A percentile compares a stretch with the other conserved stretches of the same genome.
Evolutionary conservation across 164 flowering plant species (phyloP).

Genomic region (Tetrastigma voinierianum): DNA sequence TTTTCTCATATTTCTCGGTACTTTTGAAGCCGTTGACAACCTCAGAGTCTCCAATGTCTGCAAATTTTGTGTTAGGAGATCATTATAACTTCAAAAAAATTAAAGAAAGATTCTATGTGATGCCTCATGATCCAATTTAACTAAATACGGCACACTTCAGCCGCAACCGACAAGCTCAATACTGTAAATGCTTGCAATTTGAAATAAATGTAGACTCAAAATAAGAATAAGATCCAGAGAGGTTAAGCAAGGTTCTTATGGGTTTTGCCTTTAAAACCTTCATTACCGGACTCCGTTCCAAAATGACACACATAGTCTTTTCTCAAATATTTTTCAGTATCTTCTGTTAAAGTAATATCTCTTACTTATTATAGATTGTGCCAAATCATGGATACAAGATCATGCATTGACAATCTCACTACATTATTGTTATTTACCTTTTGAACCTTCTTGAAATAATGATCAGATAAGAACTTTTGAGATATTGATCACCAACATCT

Average conservation of each 20-base stretch:
- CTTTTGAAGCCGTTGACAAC: too few relatives aligned
- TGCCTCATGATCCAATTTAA: conserved; percentile 12
- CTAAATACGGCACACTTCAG: conserved; percentile 3
- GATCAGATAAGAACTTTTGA: neutral
- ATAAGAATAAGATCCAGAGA: too few relatives aligned
- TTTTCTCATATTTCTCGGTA: too few relatives aligned
- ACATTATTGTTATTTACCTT: neutral
- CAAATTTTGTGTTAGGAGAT: neutral
- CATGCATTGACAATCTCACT: neutral
- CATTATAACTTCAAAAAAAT: too few relatives aligned
- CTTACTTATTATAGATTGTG: neutral
- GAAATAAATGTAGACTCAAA: neutral
- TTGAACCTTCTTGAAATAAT: neutral
- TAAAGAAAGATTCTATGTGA: too few relatives aligned
- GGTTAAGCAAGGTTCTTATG: too few relatives aligned
- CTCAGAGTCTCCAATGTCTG: conserved; percentile 1
- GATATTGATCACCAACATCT: conserved; percentile 3
- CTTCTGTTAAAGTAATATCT: too few relatives aligned
- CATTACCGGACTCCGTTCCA: too few relatives aligned
- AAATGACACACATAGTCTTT: neutral
- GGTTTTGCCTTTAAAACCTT: too few relatives aligned
- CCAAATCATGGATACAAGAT: too few relatives aligned
- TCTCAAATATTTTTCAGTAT: too few relatives aligned
- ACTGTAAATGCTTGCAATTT: neutral
- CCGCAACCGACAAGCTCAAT: neutral